Conservation (phyloP, 805 yeast genomes). For the Metschnikowia baotianmanensis region DNA sequence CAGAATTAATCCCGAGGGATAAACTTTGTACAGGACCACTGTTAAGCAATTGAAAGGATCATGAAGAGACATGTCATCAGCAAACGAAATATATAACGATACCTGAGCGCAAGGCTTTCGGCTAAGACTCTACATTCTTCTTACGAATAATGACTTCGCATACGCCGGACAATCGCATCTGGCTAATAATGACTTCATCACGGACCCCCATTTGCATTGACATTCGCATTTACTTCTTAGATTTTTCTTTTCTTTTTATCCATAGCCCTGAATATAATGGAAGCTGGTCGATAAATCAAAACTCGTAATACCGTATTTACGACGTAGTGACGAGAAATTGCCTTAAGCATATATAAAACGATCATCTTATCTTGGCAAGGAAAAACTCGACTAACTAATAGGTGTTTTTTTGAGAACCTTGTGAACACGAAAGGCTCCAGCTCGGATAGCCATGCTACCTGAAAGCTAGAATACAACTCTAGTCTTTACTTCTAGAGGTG, state of each 20-base stretch:
- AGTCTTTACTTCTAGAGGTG: too few species aligned
- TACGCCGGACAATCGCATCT: slow-evolving; percentile 2
- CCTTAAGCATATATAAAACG: too few species aligned
- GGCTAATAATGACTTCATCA: slow-evolving; percentile 5
- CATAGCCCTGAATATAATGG: too few species aligned
- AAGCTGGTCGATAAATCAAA: too few species aligned
- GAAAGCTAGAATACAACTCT: too few species aligned
- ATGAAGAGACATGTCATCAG: slow-evolving; percentile 1
- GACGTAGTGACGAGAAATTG: too few species aligned
- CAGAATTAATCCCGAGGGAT: not conserved
- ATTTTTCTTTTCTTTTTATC: slow-evolving; percentile 5
- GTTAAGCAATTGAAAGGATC: slow-evolving; percentile 1
- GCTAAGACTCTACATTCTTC: slow-evolving; percentile 1
- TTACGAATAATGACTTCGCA: slow-evolving; percentile 8
- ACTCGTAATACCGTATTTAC: too few species aligned
- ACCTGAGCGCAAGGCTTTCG: not conserved
- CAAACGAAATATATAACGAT: slow-evolving; percentile 6
- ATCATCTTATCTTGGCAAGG: too few species aligned
- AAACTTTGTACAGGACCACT: not conserved
- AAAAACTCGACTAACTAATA: too few species aligned
- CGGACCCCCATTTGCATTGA: slow-evolving; percentile 5
- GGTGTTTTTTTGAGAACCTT: too few species aligned
- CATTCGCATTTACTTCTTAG: slow-evolving; percentile 1
- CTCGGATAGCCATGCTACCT: too few species aligned
- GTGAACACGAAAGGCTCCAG: too few species aligned